These are phyloP conservation scores for Sporobolomyces phaffii DNA, from an alignment of 768 basidiomycete genomes.

Conservation along the genomic window DNA sequence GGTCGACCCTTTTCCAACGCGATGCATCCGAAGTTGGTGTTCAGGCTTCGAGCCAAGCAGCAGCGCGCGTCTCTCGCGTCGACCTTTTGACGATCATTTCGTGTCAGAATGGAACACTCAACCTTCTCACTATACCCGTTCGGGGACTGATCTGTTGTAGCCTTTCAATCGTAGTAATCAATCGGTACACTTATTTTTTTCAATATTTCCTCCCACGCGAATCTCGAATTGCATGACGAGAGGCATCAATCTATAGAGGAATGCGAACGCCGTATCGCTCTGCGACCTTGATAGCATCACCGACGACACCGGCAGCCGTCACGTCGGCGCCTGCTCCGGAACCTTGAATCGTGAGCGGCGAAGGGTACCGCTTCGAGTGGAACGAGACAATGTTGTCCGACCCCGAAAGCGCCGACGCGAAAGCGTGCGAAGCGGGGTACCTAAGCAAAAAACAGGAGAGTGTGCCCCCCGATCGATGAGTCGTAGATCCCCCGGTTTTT, in stretches of 20 bases:
- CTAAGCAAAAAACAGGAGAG: slow-evolving; percentile 48
- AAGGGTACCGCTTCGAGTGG: slow-evolving; percentile 84
- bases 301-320: slow-evolving; percentile 95
- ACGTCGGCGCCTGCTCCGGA: slow-evolving; percentile 96
- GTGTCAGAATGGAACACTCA: no score
- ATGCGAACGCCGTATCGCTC: slow-evolving; percentile 42
- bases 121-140: no score
- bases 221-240: background rate
- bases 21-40: no score
- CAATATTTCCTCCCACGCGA: no score
- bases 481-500: no score
- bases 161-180: no score
- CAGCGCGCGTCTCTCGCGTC: no score
- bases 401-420: slow-evolving; percentile 89
- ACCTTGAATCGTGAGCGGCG: slow-evolving; percentile 88
- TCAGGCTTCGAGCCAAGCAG: no score
- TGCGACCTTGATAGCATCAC: slow-evolving; percentile 62
- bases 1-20: background rate
- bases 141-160: no score
- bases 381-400: slow-evolving; percentile 98
- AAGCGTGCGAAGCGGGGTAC: slow-evolving; percentile 82
- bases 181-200: no score
- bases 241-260: slow-evolving; percentile 10
- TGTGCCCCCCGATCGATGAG: no score
- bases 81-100: no score